Base-by-base conservation (phyloP, 202 grass and related monocot species). In the Cymbopogon flexuosus region DNA sequence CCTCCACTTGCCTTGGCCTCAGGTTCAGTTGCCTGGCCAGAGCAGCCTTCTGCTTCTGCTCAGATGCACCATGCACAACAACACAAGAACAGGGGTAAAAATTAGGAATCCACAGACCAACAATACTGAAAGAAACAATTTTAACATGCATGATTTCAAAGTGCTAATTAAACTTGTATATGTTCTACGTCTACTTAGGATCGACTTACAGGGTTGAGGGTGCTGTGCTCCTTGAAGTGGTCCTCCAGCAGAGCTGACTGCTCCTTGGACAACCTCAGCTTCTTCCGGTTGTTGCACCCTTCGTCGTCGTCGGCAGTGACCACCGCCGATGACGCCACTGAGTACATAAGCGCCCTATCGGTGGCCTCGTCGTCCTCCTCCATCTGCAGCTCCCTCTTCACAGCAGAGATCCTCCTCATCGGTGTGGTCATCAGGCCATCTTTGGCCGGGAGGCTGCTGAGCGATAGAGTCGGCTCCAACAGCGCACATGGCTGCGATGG, bases 1-100 rank as follows among this genome's bases (percentile, higher is more conserved):
- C 90, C 62, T 92, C 90, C 31, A 92, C 90, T 68, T 92, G 90
- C 73, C 90, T 86, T 39, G 90, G 80, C 84, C 90, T 85, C 33
- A 92, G 84, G 54, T 66, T 89, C 4, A 92, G 87, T 75, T 92
- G 90, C 61, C 72, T 84, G 12, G 90, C 90, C n/a, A 92, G 70
- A 80, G 81, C 72, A 68, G 72, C 13, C 87, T 92, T 92, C 16
- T 87, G 87, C 84, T 89, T 92, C 90, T 92, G 84, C 70, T 5
- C 76, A 84, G n/a, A 84, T 68, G 13, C 14, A 64, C 34, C 36
- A 57, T 57, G 52, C n/a, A 58, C 3, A 58, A 58, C 3, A 58
- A 58, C 54, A 58, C 54, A 23, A 58, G 54, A 3, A 73, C 22
- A 58, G 1, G 6, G 51, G 35, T 1, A 2, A 49, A 6, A 8